Evolutionary conservation across 2,329 filamentous ascomycete species (phyloP).

Genomic region (Aspergillus chevalieri): DNA sequence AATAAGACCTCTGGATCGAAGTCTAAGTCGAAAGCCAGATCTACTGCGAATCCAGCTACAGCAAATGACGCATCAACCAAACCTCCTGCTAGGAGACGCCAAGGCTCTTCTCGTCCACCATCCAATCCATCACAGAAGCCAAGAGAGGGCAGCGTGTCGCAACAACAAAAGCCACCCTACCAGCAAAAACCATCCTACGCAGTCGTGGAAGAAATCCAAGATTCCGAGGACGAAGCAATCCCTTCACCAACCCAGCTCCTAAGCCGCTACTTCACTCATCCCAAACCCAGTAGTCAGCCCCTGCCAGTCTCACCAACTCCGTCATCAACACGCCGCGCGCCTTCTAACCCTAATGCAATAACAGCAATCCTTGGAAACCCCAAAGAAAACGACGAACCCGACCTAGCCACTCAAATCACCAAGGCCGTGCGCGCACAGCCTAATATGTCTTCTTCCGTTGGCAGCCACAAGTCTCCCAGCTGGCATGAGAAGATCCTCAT

Average conservation of each 20-base stretch:
- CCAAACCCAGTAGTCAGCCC: constrained; percentile 3
- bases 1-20: neutral
- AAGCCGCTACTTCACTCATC: constrained; percentile 9
- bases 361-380: neutral
- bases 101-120: neutral
- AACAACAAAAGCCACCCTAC: neutral
- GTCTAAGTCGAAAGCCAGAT: constrained; percentile 2
- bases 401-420: constrained; percentile 45
- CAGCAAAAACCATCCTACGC: constrained; percentile 12
- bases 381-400: constrained; percentile 6
- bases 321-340: constrained; percentile 7
- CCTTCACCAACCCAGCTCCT: constrained; percentile 24
- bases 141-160: neutral
- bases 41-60: neutral
- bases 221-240: constrained; percentile 30
- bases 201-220: constrained; percentile 32
- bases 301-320: constrained; percentile 8
- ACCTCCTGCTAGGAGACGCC: neutral
- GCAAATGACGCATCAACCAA: neutral
- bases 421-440: constrained; percentile 41
- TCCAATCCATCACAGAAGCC: neutral
- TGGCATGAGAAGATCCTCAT: constrained; percentile 93
- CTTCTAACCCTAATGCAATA: neutral
- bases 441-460: constrained; percentile 22
- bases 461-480: constrained; percentile 44